Base-by-base conservation (phyloP, 306 rosid genomes). In the Comarum palustre region DNA sequence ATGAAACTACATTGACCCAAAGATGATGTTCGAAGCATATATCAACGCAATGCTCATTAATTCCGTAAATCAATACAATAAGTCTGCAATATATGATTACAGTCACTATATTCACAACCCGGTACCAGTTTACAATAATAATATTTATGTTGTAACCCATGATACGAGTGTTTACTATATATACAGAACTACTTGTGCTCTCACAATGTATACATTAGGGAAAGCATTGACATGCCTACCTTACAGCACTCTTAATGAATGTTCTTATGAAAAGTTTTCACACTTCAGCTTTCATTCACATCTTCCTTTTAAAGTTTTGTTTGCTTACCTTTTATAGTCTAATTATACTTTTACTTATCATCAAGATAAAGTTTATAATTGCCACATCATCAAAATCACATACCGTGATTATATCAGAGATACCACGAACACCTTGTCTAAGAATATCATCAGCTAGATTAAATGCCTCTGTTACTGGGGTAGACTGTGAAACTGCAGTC, bases 361-460 rank as follows among this genome's bases (percentile, higher is more conserved):
- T 69, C 12, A 25, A 42, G 13, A 72, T 8, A 58, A 1, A 25
- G 16, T 25, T 17, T 41, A 57, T 25, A 19, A 31, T 31, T 31
- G 9, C 27, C 39, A 27, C 14, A 11, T 41, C 39, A 43, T 36
- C 9, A 48, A 32, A 41, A 77, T 71, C 78, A 38, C 86, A 68
- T 89, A 94, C 99, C 95, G 90, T 94, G 82, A 94, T 94, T 81
- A 94, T 94, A 81, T 94, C 99, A 65, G 99, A 94, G 82, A 94
- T 94, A 54, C 99, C 99, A 66, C 99, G 99, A 65, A 94, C 99
- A 88, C 99, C 99, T 83, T 94, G 99, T 51, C 97, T 91, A 72
- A 94, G 95, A 84, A 89, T 94, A 85, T 94, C 97, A 86, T 94
- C 99, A 68, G 97, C 99, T 57, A 94, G 75, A 84, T 91, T 94